A percentile compares a stretch with the other conserved stretches of the same genome.
These are phyloP conservation scores for Scheffersomyces lignosus DNA, from an alignment of 805 yeast species.

Conservation along the genomic window DNA sequence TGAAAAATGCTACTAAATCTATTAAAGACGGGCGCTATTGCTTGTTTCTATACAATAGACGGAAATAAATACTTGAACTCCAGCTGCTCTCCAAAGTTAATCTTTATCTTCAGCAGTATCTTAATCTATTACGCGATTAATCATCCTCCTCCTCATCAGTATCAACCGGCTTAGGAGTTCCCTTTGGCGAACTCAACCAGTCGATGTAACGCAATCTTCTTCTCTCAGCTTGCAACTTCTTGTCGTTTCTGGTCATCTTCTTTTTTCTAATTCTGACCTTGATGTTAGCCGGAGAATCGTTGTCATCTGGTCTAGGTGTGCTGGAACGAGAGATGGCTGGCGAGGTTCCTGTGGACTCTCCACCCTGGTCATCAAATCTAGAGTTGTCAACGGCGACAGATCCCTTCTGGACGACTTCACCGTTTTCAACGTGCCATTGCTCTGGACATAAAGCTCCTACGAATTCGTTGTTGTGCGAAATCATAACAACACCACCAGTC, in stretches of 20 bases:
- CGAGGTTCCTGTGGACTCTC: slow-evolving; percentile 46
- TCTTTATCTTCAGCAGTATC: not conserved
- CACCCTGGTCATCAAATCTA: slow-evolving; percentile 80
- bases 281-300: slow-evolving; percentile 94
- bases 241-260: slow-evolving; percentile 96
- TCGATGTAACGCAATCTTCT: slow-evolving; percentile 91
- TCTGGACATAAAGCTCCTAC: slow-evolving; percentile 98
- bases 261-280: slow-evolving; percentile 91
- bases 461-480: slow-evolving; percentile 95
- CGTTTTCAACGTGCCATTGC: slow-evolving; percentile 96
- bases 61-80: not conserved
- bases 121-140: no score
- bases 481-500: slow-evolving; percentile 98
- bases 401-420: slow-evolving; percentile 83
- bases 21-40: no score
- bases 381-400: slow-evolving; percentile 69
- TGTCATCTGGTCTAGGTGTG: slow-evolving; percentile 54
- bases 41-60: no score
- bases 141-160: slow-evolving; percentile 89
- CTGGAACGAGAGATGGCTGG: slow-evolving; percentile 48
- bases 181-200: slow-evolving; percentile 96
- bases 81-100: slow-evolving; percentile 1
- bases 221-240: slow-evolving; percentile 88
- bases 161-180: slow-evolving; percentile 92
- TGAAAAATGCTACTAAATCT: no score